A percentile compares a stretch with the other conserved stretches of the same genome.
phyloP scores from a whole-genome alignment of 805 yeast genomes.

The Yamadazyma takamatsuzukensis region DNA sequence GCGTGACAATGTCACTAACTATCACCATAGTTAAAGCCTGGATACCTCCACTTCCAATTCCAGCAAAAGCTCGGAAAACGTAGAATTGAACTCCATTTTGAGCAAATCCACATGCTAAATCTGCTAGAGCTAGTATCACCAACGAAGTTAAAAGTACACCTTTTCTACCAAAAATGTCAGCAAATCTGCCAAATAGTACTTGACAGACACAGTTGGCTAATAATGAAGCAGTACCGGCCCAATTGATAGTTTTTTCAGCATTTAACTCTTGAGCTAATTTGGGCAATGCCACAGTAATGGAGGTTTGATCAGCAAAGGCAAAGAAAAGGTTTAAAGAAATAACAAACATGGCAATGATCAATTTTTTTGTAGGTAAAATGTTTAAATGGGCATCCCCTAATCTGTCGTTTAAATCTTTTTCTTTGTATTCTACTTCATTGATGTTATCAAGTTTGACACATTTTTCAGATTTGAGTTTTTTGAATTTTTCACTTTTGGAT shows the following conservation, averaged over 20 bases:
- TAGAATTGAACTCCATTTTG: constrained; percentile 44
- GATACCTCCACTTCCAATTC: constrained; percentile 58
- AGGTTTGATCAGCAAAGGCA: constrained; percentile 43
- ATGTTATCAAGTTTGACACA: too few species aligned
- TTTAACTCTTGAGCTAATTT: constrained; percentile 40
- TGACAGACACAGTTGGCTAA: constrained; percentile 71
- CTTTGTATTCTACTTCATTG: too few species aligned
- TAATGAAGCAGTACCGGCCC: constrained; percentile 74
- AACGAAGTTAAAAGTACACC: constrained; percentile 42
- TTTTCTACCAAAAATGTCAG: constrained; percentile 61
- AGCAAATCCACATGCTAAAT: constrained; percentile 39
- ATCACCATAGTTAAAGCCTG: constrained; percentile 49
- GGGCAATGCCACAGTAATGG: constrained; percentile 44
- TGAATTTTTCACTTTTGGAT: too few species aligned
- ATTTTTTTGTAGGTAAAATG: constrained; percentile 29
- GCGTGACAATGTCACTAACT: constrained; percentile 53
- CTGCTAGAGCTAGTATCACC: constrained; percentile 42
- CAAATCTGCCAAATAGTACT: constrained; percentile 67
- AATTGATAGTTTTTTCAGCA: constrained; percentile 45
- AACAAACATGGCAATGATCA: constrained; percentile 30
- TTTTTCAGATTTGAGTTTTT: too few species aligned
- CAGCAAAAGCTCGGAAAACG: constrained; percentile 52
- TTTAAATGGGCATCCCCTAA: constrained; percentile 41
- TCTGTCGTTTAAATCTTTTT: constrained; percentile 15
- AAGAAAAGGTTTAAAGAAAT: constrained; percentile 35